Conservation (phyloP, 1,284 basidiomycete species). For the Cryptococcus sp. region DNA sequence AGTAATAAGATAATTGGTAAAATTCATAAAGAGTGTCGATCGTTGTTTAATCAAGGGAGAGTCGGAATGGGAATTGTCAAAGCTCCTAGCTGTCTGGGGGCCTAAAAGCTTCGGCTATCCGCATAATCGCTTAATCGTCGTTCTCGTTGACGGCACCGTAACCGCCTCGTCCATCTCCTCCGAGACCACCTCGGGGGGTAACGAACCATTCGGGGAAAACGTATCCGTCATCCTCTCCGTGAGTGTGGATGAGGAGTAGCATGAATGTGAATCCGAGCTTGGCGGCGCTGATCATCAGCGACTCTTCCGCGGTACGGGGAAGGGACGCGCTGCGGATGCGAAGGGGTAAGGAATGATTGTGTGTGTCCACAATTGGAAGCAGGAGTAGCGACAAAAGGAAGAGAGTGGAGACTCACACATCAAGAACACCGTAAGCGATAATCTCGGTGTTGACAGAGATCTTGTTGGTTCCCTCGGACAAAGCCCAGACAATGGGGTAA, state of each 20-base stretch:
- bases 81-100: too few relatives aligned
- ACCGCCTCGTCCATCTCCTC: constrained; percentile 30
- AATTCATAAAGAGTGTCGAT: too few relatives aligned
- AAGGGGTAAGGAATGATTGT: neutral
- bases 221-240: constrained; percentile 41
- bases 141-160: constrained; percentile 32
- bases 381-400: neutral
- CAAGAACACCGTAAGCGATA: constrained; percentile 43
- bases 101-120: too few relatives aligned
- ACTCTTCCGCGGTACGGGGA: neutral
- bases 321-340: neutral
- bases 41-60: too few relatives aligned
- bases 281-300: constrained; percentile 19
- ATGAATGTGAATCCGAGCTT: constrained; percentile 44
- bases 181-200: constrained; percentile 23
- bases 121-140: neutral
- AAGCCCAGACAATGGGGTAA: constrained; percentile 39
- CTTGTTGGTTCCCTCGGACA: constrained; percentile 36
- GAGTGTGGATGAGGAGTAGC: constrained; percentile 39
- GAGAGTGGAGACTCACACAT: constrained; percentile 30
- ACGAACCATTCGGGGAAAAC: constrained; percentile 44
- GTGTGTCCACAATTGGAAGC: neutral
- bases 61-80: too few relatives aligned
- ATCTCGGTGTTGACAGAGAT: constrained; percentile 40
- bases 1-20: too few relatives aligned